Evolutionary conservation across 768 basidiomycete species (phyloP).

Genomic region (Suillus tomentosus): DNA sequence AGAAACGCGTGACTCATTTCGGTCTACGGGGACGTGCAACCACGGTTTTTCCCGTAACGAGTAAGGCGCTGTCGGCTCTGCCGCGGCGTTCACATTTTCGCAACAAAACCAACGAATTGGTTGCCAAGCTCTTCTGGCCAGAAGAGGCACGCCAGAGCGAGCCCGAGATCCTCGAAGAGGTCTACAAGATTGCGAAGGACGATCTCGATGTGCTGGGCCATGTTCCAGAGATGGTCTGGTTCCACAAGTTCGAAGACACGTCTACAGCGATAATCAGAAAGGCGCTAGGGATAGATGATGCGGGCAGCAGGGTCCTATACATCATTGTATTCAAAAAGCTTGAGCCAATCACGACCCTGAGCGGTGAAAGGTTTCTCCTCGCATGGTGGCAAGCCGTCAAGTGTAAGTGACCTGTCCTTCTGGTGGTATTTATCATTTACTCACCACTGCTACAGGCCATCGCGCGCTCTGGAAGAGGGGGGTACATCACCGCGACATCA

Average conservation of each 20-base stretch:
- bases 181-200: neutral
- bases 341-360: neutral
- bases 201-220: neutral
- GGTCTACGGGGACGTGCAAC: slow-evolving; percentile 4
- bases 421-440: neutral
- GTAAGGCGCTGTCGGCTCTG: neutral
- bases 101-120: neutral
- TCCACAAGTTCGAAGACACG: neutral
- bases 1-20: neutral
- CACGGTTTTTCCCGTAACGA: neutral
- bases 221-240: slow-evolving; percentile 6
- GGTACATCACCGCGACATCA: neutral
- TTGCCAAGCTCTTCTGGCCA: neutral
- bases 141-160: neutral
- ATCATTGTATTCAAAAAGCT: neutral
- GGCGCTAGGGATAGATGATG: no score
- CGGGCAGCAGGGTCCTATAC: neutral
- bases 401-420: neutral
- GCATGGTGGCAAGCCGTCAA: neutral
- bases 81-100: neutral
- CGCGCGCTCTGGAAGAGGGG: neutral
- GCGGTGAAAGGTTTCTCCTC: neutral
- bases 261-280: neutral
- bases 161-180: neutral
- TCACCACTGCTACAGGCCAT: neutral